Base-by-base conservation (phyloP, 1,284 basidiomycete species). In the Retiboletus flavoniger region DNA sequence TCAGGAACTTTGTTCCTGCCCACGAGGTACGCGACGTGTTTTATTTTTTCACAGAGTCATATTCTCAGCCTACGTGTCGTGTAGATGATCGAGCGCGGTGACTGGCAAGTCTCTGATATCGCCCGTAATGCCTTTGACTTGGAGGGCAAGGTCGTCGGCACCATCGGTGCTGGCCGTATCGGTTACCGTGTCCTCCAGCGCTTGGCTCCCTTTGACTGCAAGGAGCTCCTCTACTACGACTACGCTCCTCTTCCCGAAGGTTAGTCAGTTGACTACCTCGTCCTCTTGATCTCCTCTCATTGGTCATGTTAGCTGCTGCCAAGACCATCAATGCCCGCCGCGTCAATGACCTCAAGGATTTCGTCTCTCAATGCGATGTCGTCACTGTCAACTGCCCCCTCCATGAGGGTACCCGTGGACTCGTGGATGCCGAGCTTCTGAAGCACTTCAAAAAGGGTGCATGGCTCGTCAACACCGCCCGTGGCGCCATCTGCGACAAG, bases 401-500 rank as follows among this genome's bases (percentile, higher is more conserved):
- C 29, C 93, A 96, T 78, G 93, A 95, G 69, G 86, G 87, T 39
- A 96, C 94, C 36, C 77, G 78, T 45, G 90, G 88, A 21, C 82
- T 95, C 32, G 78, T 95, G 66, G 91, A 94, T 77, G 81, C 82
- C 41, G 91, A 95, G 38, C 84, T 92, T 48, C 78, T 98, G 63
- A 82, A 82, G 68, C 88, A 91, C 77, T 91, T 97, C 83, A 97
- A 98, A 83, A 89, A 90, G 67, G 86, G 86, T 47, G 81, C 89
- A n/a, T 95, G 90, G 89, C 81, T 95, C 62, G 85, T 96, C 69
- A 95, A 96, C 82, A 95, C 93, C 31, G 94, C 94, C 41, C 91
- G 93, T 64, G 95, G 95, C 44, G 95, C 95, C 48, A 95, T 98
- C 67, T 92, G 88, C 71, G 87, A 93, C 74, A 85, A 86, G 60